phyloP scores from a whole-genome alignment of 2,329 filamentous ascomycete genomes.

The Alternaria angustiovoidea region DNA sequence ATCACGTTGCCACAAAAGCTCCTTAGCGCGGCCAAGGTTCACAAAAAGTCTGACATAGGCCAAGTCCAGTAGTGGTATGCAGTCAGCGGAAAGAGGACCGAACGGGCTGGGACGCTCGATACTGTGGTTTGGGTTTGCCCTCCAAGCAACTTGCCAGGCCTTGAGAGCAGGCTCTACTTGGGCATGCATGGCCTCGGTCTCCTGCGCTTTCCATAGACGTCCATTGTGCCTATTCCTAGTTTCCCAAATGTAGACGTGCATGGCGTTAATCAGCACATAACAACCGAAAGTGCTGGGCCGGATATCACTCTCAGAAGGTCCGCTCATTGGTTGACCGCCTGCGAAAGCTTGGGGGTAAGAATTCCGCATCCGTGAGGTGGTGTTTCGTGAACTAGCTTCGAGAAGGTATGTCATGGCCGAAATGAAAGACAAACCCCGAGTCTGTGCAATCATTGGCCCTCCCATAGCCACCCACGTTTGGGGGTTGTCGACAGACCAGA shows the following conservation, averaged over 20 bases:
- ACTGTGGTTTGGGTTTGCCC: conserved; percentile 83
- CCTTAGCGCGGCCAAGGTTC: conserved; percentile 89
- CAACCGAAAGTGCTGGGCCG: conserved; percentile 92
- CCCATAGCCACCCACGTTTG: conserved; percentile 82
- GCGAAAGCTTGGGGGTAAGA: conserved; percentile 59
- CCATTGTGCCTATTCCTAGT: conserved; percentile 89
- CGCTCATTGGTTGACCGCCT: conserved; percentile 56
- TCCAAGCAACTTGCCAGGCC: conserved; percentile 94
- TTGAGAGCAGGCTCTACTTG: conserved; percentile 93
- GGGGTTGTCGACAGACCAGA: conserved; percentile 85
- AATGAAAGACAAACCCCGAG: conserved; percentile 80
- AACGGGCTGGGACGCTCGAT: conserved; percentile 85
- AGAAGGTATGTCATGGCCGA: conserved; percentile 82
- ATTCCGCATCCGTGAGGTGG: conserved; percentile 49
- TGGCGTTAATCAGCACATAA: conserved; percentile 87
- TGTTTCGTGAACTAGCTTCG: conserved; percentile 73
- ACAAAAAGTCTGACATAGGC: conserved; percentile 94
- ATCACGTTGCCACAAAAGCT: conserved; percentile 92
- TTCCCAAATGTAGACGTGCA: conserved; percentile 99
- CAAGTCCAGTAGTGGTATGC: conserved; percentile 87
- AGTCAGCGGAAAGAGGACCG: conserved; percentile 86
- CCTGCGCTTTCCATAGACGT: conserved; percentile 86
- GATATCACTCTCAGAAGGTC: conserved; percentile 68
- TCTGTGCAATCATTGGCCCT: conserved; percentile 72
- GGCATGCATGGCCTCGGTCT: conserved; percentile 94